phyloP scores from a whole-genome alignment of 306 rosid genomes.

The Clitoria ternatea region DNA sequence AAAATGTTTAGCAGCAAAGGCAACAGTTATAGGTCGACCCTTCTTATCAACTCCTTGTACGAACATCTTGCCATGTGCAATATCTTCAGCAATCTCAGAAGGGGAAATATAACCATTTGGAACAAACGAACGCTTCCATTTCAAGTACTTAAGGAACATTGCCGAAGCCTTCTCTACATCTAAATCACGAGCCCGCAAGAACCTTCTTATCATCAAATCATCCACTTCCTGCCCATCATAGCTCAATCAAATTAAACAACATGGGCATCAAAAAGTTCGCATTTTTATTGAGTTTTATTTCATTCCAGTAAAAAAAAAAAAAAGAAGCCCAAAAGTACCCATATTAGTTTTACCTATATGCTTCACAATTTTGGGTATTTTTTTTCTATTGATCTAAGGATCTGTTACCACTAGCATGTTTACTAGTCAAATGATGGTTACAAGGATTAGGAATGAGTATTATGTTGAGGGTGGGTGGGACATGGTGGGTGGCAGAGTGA shows the following conservation, averaged over 20 bases:
- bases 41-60: slow-evolving; percentile 51
- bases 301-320: background rate
- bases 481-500: no score
- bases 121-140: slow-evolving; percentile 47
- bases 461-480: no score
- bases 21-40: slow-evolving; percentile 54
- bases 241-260: background rate
- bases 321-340: no score
- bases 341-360: background rate
- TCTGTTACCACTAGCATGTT: no score
- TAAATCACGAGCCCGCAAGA: slow-evolving; percentile 54
- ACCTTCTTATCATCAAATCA: slow-evolving; percentile 53
- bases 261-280: background rate
- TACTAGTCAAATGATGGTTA: no score
- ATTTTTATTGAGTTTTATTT: background rate
- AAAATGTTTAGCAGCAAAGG: slow-evolving; percentile 48
- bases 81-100: slow-evolving; percentile 41
- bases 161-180: slow-evolving; percentile 48
- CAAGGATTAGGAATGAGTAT: background rate
- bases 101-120: slow-evolving; percentile 45
- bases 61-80: slow-evolving; percentile 43
- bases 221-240: slow-evolving; percentile 45
- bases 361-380: background rate
- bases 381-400: background rate
- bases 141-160: slow-evolving; percentile 54